Evolutionary conservation across 2,329 filamentous ascomycete genomes (phyloP), one percentile per base, ranked within the genome.

Genomic region (Fusarium stilboides): DNA sequence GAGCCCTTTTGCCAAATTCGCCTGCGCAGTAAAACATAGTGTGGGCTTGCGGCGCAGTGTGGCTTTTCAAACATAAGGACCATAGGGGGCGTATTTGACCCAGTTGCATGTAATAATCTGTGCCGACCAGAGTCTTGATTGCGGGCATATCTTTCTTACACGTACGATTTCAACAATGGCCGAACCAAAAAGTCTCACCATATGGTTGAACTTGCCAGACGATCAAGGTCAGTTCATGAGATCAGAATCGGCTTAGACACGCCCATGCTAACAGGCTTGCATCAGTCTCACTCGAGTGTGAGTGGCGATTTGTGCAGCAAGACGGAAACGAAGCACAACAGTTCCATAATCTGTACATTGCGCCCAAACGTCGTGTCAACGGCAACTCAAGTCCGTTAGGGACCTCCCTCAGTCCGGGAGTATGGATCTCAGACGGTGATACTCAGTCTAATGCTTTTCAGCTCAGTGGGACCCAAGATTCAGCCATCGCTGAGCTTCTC

Each of bases 191-290:
- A 8, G 14, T 14, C 45, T 47, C 45, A 10, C 31, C 45, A 47
- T 47, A 28, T 47, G 45, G 45, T 10, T 47, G 8, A 47, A 47
- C 26, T 34, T 47, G 28, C 45, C 45, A 34, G 45, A 47, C 8
- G 34, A 49, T 15, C 45, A 49, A 49, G 31, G 45, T 49, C 31
- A 49, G 45, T 49, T 10, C 6, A n/a, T 36, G 6, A 17, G 19
- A 36, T 49, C 14, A 34, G 45, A 34, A 4, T 4, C 22, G 22
- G 22, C 4, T 7, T 5, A 33, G 14, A 49, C 14, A 17, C 2
- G 20, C 5, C 10, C 45, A 7, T 24, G 31, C 45, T 49, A 36
- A 49, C 31, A 24, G 15, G 3, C 2, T n/a, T 36, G 26, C 2
- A 12, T 22, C 31, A 49, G 45, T 49, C 19, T n/a, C 31, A 17